These are phyloP conservation scores for Dichomitus squalens DNA, from an alignment of 1,284 basidiomycete genomes.

Conservation along the genomic window DNA sequence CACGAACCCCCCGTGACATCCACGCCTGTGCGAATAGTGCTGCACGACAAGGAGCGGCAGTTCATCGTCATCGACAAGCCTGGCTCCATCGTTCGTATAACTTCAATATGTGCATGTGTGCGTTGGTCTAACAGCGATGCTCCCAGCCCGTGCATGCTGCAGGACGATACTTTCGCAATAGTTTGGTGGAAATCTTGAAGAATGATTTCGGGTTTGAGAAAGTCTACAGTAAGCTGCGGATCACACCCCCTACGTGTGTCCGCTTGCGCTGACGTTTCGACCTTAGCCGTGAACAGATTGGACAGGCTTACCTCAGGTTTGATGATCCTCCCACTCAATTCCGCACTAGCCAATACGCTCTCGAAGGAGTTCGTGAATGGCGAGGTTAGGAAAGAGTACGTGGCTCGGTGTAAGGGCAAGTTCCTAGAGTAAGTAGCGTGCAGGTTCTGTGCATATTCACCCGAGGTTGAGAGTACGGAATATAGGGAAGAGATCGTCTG, in stretches of 20 bases:
- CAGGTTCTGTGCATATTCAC: neutral
- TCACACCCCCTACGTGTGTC: neutral
- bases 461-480: neutral
- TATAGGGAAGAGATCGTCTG: slow-evolving; percentile 79
- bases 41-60: slow-evolving; percentile 76
- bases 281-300: slow-evolving; percentile 87
- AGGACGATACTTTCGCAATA: slow-evolving; percentile 87
- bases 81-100: slow-evolving; percentile 79
- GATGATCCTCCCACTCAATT: slow-evolving; percentile 90
- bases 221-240: slow-evolving; percentile 71
- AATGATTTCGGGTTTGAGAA: slow-evolving; percentile 84
- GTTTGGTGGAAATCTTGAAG: slow-evolving; percentile 86
- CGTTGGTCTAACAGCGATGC: neutral
- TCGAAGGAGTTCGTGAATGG: slow-evolving; percentile 84
- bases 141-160: slow-evolving; percentile 85
- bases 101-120: neutral
- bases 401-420: slow-evolving; percentile 81
- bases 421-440: slow-evolving; percentile 73
- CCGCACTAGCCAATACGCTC: slow-evolving; percentile 71
- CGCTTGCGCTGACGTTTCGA: neutral
- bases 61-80: slow-evolving; percentile 96
- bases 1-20: slow-evolving; percentile 97
- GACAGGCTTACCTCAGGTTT: slow-evolving; percentile 95
- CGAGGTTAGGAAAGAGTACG: slow-evolving; percentile 87
- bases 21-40: slow-evolving; percentile 81